Conservation (phyloP, 2,329 filamentous ascomycete species). For the Niveomyces coronatus region DNA sequence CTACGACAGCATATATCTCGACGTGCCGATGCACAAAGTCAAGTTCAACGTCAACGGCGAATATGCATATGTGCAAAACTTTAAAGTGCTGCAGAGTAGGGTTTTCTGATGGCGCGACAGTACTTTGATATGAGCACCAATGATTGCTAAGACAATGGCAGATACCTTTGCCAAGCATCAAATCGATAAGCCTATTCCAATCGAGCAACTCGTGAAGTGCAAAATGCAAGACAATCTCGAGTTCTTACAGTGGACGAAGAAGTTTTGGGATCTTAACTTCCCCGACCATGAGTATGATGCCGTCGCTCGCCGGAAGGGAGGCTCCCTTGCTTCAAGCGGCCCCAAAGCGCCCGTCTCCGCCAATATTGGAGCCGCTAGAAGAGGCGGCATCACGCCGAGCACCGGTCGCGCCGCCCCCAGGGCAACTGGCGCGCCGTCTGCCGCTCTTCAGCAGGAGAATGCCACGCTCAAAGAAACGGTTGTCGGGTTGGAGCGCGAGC, state of each 20-base stretch:
- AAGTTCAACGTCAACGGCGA: constrained; percentile 98
- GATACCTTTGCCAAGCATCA: constrained; percentile 77
- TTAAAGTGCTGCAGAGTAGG: constrained; percentile 93
- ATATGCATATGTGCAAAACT: constrained; percentile 97
- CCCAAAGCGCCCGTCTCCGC: constrained; percentile 37
- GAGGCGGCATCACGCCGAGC: constrained; percentile 53
- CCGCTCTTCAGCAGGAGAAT: constrained; percentile 77
- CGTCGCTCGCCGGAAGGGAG: constrained; percentile 70
- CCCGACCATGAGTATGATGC: constrained; percentile 97
- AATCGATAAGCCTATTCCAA: constrained; percentile 82
- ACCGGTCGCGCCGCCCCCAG: constrained; percentile 37
- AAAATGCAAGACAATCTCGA: constrained; percentile 99
- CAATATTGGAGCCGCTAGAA: constrained; percentile 37
- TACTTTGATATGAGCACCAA: not conserved
- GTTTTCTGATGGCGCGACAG: constrained; percentile 12
- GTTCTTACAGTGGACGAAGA: constrained; percentile 94
- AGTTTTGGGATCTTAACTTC: constrained; percentile 97
- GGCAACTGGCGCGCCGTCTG: constrained; percentile 46
- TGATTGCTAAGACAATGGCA: constrained; percentile 22
- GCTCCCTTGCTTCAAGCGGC: constrained; percentile 44
- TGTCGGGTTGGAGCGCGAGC: constrained; percentile 85
- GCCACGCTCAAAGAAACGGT: constrained; percentile 88
- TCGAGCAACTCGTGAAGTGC: constrained; percentile 86
- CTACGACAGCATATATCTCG: constrained; percentile 95
- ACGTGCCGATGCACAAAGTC: constrained; percentile 89